Evolutionary conservation across 306 rosid species (phyloP), one percentile per base, ranked within the genome.

Genomic region (Senna tora): DNA sequence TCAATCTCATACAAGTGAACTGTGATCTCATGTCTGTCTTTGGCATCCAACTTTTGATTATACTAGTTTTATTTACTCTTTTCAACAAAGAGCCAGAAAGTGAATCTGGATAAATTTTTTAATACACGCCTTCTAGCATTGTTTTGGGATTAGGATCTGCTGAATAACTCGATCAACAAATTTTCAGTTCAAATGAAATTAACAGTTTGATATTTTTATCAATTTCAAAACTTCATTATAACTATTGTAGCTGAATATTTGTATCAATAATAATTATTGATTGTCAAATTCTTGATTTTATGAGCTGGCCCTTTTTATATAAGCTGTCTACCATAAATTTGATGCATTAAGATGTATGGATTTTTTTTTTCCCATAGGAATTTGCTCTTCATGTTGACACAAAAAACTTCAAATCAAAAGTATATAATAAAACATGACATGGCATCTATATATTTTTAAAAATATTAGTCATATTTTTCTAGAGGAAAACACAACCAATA

Each of bases 1-100:
- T 64, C 49, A 69, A 5, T 43, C 17, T 64, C 51, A 30, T 46
- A 5, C n/a, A 47, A 56, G 66, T 5, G 9, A 71, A n/a, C 49
- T 13, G n/a, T 21, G 52, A 53, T 33, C 64, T 38, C 34, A 0
- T 50, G 21, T 13, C 68, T 14, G 15, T 52, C n/a, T 0, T 46
- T 67, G 41, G 30, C 58, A 74, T 51, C 71, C 16, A 53, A 28
- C 59, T 79, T 51, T 51, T 65, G 14, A 69, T 16, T 68, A 14
- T 61, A 10, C 55, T 46, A 36, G 30, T 38, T 7, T 57, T 36
- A 22, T 7, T 57, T 36, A 22, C 11, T 36, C 39, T 39, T 36
- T 67, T 34, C 21, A 32, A 77, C n/a, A 13, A 65, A 21, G 33
- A 60, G 65, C 36, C 21, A 25, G 42, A 11, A 22, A 66, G 64